Evolutionary conservation across 495 filamentous ascomycete species (phyloP).

Genomic region (Podospora comata): DNA sequence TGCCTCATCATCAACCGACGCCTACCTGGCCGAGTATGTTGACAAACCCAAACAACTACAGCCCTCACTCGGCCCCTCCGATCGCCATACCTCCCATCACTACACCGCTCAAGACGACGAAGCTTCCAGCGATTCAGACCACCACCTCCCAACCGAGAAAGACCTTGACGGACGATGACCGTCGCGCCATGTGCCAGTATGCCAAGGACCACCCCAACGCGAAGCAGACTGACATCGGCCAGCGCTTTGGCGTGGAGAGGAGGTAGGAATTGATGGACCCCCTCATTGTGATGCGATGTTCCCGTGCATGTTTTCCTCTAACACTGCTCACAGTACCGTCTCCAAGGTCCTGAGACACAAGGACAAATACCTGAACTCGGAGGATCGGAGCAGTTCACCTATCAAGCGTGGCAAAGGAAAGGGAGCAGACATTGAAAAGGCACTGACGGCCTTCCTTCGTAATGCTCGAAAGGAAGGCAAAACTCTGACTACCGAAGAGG

Average conservation of each 20-base stretch:
- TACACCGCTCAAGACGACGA: slow-evolving; percentile 48
- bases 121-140: slow-evolving; percentile 44
- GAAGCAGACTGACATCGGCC: slow-evolving; percentile 98
- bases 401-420: slow-evolving; percentile 87
- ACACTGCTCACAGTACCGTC: slow-evolving; percentile 67
- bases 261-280: slow-evolving; percentile 59
- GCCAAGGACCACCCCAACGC: slow-evolving; percentile 88
- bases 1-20: slow-evolving; percentile 55
- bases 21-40: slow-evolving; percentile 69
- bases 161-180: slow-evolving; percentile 89
- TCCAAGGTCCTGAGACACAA: slow-evolving; percentile 96
- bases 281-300: background rate
- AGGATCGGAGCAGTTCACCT: slow-evolving; percentile 83
- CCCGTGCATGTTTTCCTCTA: slow-evolving; percentile 11
- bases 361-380: slow-evolving; percentile 89
- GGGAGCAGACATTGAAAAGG: slow-evolving; percentile 91
- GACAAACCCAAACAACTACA: slow-evolving; percentile 50
- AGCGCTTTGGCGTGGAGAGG: slow-evolving; percentile 94
- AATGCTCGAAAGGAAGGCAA: slow-evolving; percentile 77
- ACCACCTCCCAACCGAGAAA: slow-evolving; percentile 66
- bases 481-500: slow-evolving; percentile 73
- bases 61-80: slow-evolving; percentile 49
- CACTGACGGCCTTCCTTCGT: slow-evolving; percentile 82
- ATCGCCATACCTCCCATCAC: slow-evolving; percentile 56
- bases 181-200: slow-evolving; percentile 91